phyloP scores from a whole-genome alignment of 2,329 filamentous ascomycete species.

The Trichophyton benhamiae region DNA sequence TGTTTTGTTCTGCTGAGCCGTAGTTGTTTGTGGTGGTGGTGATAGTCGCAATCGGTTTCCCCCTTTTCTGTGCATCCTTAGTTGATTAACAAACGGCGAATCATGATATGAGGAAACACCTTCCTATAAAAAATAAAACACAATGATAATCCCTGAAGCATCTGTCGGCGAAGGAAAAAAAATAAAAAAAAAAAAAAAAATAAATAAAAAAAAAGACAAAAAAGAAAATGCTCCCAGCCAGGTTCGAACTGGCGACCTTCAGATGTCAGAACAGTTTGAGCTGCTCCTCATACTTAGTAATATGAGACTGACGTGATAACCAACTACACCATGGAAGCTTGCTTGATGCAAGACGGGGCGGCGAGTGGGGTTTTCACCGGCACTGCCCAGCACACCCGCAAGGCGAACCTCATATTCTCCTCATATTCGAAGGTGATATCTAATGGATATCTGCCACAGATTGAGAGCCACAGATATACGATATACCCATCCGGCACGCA shows the following conservation, averaged over 20 bases:
- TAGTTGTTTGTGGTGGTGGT: background rate
- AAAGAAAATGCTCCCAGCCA: constrained; percentile 12
- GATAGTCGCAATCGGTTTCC: background rate
- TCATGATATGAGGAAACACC: background rate
- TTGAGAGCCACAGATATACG: too few relatives aligned
- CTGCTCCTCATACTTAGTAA: constrained; percentile 10
- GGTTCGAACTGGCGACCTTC: constrained; percentile 14
- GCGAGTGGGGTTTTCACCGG: too few relatives aligned
- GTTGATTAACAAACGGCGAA: background rate
- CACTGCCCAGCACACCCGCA: too few relatives aligned
- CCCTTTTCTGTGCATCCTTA: background rate
- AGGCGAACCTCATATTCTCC: too few relatives aligned
- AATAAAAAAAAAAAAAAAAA: background rate
- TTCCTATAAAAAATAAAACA: background rate
- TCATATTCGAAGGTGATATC: too few relatives aligned
- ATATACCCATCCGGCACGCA: too few relatives aligned
- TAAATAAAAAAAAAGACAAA: background rate
- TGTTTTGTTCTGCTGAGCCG: background rate
- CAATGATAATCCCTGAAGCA: background rate
- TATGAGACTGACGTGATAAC: constrained; percentile 14
- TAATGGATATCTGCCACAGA: too few relatives aligned
- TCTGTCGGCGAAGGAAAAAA: background rate
- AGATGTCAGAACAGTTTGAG: constrained; percentile 11
- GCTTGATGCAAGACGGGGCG: background rate
- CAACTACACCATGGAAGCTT: constrained; percentile 14